Conservation (phyloP, 2,329 filamentous ascomycete genomes). For the Plenodomus biglobosus region DNA sequence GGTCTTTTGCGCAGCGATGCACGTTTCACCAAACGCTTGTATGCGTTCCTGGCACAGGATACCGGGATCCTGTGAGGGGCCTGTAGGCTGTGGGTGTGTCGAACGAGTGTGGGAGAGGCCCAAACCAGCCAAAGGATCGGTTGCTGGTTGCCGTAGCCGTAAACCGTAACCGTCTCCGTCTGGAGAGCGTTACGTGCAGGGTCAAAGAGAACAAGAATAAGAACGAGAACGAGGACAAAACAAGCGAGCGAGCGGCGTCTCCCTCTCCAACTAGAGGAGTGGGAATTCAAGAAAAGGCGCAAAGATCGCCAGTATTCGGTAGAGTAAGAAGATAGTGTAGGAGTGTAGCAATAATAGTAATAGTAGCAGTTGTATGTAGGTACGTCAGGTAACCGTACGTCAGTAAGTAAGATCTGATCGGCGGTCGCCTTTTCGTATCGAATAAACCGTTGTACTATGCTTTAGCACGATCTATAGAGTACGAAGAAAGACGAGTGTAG, state of each 20-base stretch:
- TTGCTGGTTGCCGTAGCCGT: too few relatives aligned
- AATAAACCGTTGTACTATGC: too few relatives aligned
- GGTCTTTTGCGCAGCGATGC: slow-evolving; percentile 19
- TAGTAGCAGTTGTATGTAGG: too few relatives aligned
- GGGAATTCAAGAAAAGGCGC: background rate
- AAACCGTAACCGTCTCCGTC: too few relatives aligned
- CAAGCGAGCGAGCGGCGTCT: background rate
- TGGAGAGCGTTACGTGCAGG: background rate
- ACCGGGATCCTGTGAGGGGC: slow-evolving; percentile 6
- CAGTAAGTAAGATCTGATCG: background rate
- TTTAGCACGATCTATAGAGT: too few relatives aligned
- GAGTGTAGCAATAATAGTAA: too few relatives aligned
- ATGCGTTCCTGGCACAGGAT: slow-evolving; percentile 4
- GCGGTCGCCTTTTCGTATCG: too few relatives aligned
- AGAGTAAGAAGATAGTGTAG: background rate
- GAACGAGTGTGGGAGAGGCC: slow-evolving; percentile 7
- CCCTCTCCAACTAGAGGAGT: background rate
- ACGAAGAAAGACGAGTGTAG: too few relatives aligned
- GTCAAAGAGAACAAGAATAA: background rate
- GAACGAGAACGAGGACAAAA: too few relatives aligned
- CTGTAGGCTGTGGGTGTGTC: too few relatives aligned
- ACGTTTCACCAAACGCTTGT: slow-evolving; percentile 41
- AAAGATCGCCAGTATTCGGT: background rate
- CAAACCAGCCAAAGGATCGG: background rate
- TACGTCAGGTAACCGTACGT: too few relatives aligned